Evolutionary conservation across 2,329 filamentous ascomycete genomes (phyloP).

Genomic region (Phialocephala subalpina): DNA sequence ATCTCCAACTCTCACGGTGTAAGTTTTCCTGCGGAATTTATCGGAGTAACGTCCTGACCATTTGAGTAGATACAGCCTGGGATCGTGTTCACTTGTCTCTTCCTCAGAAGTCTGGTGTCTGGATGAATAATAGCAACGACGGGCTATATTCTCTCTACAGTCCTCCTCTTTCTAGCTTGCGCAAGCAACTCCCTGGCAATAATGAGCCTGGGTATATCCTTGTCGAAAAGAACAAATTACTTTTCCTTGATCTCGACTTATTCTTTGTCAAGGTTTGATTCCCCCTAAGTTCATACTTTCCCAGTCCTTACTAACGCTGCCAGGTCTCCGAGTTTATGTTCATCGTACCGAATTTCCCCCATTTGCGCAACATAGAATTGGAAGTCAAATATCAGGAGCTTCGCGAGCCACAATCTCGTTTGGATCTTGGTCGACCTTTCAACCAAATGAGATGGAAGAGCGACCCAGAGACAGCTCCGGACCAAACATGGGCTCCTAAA

Average conservation of each 20-base stretch:
- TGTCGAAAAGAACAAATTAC: conserved; percentile 33
- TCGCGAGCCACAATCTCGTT: conserved; percentile 26
- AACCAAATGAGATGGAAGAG: conserved; percentile 60
- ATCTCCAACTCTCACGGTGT: conserved; percentile 67
- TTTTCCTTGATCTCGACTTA: conserved; percentile 63
- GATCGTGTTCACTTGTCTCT: conserved; percentile 59
- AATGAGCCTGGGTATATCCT: conserved; percentile 28
- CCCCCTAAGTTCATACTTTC: neutral
- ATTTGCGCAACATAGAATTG: conserved; percentile 63
- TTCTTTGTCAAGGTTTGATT: conserved; percentile 70
- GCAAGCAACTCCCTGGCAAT: conserved; percentile 53
- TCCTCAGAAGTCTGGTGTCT: conserved; percentile 65
- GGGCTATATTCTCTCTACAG: conserved; percentile 63
- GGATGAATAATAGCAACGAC: conserved; percentile 59
- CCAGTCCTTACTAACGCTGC: conserved; percentile 25
- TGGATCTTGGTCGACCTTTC: conserved; percentile 24
- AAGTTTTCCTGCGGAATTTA: conserved; percentile 44
- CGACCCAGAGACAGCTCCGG: conserved; percentile 62
- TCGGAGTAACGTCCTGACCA: conserved; percentile 22
- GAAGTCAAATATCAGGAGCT: conserved; percentile 65
- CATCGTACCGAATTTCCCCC: conserved; percentile 63
- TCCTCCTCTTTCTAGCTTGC: conserved; percentile 59
- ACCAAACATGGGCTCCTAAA: conserved; percentile 61
- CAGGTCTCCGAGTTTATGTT: conserved; percentile 70
- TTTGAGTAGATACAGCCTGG: conserved; percentile 63